Base-by-base conservation (phyloP, 164 flowering plant species). In the Annona squamosa region DNA sequence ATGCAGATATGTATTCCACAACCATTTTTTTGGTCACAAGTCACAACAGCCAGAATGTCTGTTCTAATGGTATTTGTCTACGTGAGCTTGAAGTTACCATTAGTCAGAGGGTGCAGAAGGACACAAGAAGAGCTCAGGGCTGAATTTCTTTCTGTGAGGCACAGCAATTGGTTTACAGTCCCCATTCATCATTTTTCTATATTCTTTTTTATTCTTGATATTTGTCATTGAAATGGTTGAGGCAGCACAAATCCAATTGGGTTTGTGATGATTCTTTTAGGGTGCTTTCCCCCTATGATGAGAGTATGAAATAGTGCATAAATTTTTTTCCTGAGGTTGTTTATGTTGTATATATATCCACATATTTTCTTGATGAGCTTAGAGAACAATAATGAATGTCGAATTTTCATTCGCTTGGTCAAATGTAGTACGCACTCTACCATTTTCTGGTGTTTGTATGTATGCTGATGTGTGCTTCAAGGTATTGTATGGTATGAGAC, bases 261-360 rank as follows among this genome's bases (percentile, higher is more conserved):
- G 68, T 65, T 77, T 82, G 83, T 74, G 77, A 78, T 81, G 70
- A 72, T 48, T 80, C 63, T 56, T 75, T 65, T 37, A 42, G 83
- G 79, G 68, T 77, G 76, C 82, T 86, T 81, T 74, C 82, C 80
- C 75, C 84, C 83, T 79, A 81, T 86, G 81, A 78, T 78, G 79
- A 86, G 77, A 79, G 80, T 83, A 82, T 85, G 79, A 73, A 79
- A 85, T 84, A 86, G 89, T 88, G 90, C 88, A 67, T 69, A 83
- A 77, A 82, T 83, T 86, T 85, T 80, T 78, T 87, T 86, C 12
- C 37, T 26, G 37, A 26, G 37, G 37, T 26, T 26, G 37, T 26
- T 26, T 26, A 26, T 26, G 1, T 26, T 26, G 37, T 26, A 26
- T 26, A 26, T 26, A 26, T 26, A 26, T 26, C 37, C 37, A 26